A percentile compares a stretch with the other conserved stretches of the same genome.
Conservation (phyloP, 257 asterid genomes). For the Solanum appendiculatum region DNA sequence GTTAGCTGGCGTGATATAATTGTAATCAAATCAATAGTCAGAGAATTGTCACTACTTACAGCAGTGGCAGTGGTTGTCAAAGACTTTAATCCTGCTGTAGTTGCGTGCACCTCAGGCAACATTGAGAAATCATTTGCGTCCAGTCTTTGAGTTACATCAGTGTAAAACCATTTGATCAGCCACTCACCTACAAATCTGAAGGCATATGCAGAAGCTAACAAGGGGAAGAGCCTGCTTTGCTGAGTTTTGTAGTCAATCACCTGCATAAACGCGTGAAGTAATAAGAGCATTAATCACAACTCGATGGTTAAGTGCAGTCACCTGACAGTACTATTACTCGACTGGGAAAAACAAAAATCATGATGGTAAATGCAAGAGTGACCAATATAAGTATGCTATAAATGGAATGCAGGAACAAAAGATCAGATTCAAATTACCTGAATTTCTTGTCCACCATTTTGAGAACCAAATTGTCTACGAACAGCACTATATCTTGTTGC, state of each 20-base stretch:
- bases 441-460: conserved; percentile 84
- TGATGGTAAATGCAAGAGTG: not conserved
- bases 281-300: not conserved
- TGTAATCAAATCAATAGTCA: not conserved
- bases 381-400: not conserved
- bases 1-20: not conserved
- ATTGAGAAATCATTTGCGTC: conserved; percentile 80
- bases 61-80: conserved; percentile 90
- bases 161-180: conserved; percentile 84
- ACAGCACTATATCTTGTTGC: conserved; percentile 96
- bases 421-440: conserved; percentile 41
- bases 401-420: not conserved
- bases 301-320: not conserved
- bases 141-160: conserved; percentile 73
- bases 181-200: conserved; percentile 94
- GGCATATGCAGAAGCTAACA: conserved; percentile 96
- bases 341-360: not conserved
- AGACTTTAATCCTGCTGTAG: conserved; percentile 98
- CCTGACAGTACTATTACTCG: not conserved
- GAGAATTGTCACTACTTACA: conserved; percentile 39
- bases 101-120: conserved; percentile 92
- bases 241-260: conserved; percentile 94
- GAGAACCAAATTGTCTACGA: conserved; percentile 92
- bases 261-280: conserved; percentile 24
- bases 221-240: conserved; percentile 84